phyloP scores from a whole-genome alignment of 2,329 filamentous ascomycete genomes.

The Pseudocercospora pini-densiflorae region DNA sequence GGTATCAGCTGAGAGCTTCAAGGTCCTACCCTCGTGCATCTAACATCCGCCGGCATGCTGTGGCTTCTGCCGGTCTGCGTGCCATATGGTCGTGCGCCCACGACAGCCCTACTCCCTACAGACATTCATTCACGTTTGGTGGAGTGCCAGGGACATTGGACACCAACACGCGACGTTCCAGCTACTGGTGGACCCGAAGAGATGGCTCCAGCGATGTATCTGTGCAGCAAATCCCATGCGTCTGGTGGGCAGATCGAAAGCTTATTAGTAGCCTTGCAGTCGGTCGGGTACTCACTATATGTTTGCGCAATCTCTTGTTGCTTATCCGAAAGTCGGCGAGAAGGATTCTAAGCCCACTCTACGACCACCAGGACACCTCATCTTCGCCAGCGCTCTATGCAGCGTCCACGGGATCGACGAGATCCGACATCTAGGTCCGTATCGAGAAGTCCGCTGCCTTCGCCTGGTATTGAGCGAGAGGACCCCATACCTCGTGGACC shows the following conservation, averaged over 20 bases:
- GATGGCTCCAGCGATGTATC: conserved; percentile 8
- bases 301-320: conserved; percentile 11
- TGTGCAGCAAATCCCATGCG: conserved; percentile 20
- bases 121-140: not conserved
- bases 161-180: not conserved
- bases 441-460: conserved; percentile 23
- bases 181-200: not conserved
- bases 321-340: conserved; percentile 2
- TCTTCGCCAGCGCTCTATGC: conserved; percentile 13
- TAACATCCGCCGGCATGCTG: conserved; percentile 1
- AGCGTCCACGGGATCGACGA: conserved; percentile 15
- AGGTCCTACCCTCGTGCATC: not conserved
- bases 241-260: conserved; percentile 21
- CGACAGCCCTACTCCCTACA: not conserved
- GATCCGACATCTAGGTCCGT: conserved; percentile 16
- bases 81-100: not conserved
- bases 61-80: not conserved
- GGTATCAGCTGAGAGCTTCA: conserved; percentile 1
- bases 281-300: conserved; percentile 15
- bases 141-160: not conserved
- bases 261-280: conserved; percentile 19
- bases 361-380: not conserved
- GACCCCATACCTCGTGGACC: conserved; percentile 17
- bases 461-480: conserved; percentile 18
- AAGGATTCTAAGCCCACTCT: conserved; percentile 5